Percentiles rank a stretch among this genome's conserved stretches.
Evolutionary conservation across 108 stramenopile genomes (phyloP).

Genomic region (Epithemia pelagica): DNA sequence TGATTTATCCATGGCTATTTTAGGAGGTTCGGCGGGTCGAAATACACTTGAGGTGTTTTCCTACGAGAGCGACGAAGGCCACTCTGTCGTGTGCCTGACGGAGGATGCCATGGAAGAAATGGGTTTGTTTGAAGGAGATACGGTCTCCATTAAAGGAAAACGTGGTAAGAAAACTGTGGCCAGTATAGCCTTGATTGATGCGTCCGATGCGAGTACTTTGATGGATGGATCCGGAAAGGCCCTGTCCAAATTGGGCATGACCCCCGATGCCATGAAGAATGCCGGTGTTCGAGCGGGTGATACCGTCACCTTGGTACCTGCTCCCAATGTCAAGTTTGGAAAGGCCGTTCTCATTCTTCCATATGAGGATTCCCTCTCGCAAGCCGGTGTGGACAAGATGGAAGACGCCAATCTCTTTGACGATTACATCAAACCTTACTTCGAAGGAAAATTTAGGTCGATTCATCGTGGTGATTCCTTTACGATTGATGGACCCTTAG

Average conservation of each 20-base stretch:
- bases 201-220: conserved; percentile 52
- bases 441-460: conserved; percentile 76
- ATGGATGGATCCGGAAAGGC: conserved; percentile 24
- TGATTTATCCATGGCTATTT: conserved; percentile 64
- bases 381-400: conserved; percentile 36
- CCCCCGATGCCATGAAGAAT: conserved; percentile 78
- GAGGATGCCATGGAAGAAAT: conserved; percentile 64
- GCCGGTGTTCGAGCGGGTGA: conserved; percentile 81
- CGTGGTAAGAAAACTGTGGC: conserved; percentile 74
- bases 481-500: conserved; percentile 60
- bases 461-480: conserved; percentile 71
- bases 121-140: conserved; percentile 84
- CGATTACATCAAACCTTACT: conserved; percentile 83
- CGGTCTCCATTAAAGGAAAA: conserved; percentile 79
- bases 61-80: conserved; percentile 58
- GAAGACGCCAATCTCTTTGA: conserved; percentile 58
- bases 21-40: conserved; percentile 32
- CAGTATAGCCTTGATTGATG: conserved; percentile 60
- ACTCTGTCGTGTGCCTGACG: conserved; percentile 75
- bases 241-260: conserved; percentile 55
- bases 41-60: conserved; percentile 69
- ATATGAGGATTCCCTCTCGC: conserved; percentile 51
- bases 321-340: conserved; percentile 85
- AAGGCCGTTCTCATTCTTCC: conserved; percentile 77
- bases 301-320: conserved; percentile 58